Evolutionary conservation across 2,329 filamentous ascomycete species (phyloP).

Genomic region (Sordariomycetes sp.): DNA sequence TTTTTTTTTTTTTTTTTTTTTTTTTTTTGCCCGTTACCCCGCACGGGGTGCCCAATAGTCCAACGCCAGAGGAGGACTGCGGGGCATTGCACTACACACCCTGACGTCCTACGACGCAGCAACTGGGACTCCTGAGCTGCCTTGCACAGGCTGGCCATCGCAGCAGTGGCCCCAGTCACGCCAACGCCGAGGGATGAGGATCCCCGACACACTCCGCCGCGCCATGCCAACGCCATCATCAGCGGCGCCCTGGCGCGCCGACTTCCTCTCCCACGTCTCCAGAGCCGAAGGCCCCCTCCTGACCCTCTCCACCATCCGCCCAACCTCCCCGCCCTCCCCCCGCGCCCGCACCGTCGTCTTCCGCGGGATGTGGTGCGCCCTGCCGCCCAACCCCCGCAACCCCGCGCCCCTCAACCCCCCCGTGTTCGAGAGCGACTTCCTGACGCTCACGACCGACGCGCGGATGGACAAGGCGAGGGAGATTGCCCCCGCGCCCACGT

Average conservation of each 20-base stretch:
- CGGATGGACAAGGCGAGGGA: slow-evolving; percentile 76
- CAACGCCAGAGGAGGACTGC: no score
- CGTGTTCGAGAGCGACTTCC: slow-evolving; percentile 60
- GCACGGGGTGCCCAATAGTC: no score
- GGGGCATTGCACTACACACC: no score
- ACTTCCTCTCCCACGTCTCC: slow-evolving; percentile 36
- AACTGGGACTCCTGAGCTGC: no score
- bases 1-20: no score
- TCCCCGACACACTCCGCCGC: slow-evolving; percentile 8
- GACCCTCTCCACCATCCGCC: slow-evolving; percentile 35
- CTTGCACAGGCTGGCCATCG: no score
- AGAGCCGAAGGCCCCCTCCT: slow-evolving; percentile 34
- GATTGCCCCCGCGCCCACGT: slow-evolving; percentile 28
- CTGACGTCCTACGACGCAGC: no score
- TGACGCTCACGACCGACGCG: slow-evolving; percentile 76
- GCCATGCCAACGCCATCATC: slow-evolving; percentile 10
- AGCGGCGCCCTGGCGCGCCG: slow-evolving; percentile 37
- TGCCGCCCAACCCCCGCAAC: slow-evolving; percentile 63
- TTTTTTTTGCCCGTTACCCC: no score
- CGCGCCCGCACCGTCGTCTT: slow-evolving; percentile 71
- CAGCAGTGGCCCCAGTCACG: no score
- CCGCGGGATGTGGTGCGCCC: slow-evolving; percentile 59
- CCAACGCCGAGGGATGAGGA: background rate
- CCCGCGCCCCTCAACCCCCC: slow-evolving; percentile 56
- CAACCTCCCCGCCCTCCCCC: slow-evolving; percentile 24